Evolutionary conservation across 352 stramenopile species (phyloP).

Genomic region (Globisporangium carolinianum): DNA sequence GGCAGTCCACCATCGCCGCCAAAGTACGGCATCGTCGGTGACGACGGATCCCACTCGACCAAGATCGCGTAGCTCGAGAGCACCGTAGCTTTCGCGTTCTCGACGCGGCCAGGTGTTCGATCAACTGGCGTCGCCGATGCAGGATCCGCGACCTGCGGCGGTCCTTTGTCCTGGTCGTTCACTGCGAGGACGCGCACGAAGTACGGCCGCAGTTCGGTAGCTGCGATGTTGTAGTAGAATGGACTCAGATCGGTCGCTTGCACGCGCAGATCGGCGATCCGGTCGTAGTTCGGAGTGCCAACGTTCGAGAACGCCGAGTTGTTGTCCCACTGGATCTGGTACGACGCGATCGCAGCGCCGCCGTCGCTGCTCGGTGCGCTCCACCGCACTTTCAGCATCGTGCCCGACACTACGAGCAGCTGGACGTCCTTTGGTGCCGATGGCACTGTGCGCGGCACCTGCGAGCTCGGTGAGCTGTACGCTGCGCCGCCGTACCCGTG

Average conservation of each 20-base stretch:
- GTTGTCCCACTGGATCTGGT: slow-evolving; percentile 92
- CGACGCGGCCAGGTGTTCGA: slow-evolving; percentile 64
- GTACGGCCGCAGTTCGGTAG: slow-evolving; percentile 50
- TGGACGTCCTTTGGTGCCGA: slow-evolving; percentile 26
- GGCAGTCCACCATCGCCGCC: slow-evolving; percentile 87
- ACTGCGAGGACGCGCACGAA: slow-evolving; percentile 89
- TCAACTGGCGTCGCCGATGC: slow-evolving; percentile 48
- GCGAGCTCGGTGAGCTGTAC: slow-evolving; percentile 41
- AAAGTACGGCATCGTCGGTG: slow-evolving; percentile 77
- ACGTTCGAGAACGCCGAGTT: slow-evolving; percentile 63
- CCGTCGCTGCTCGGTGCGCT: slow-evolving; percentile 46
- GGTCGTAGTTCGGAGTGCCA: slow-evolving; percentile 59
- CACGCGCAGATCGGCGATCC: slow-evolving; percentile 34
- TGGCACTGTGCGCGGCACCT: slow-evolving; percentile 46
- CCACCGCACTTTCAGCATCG: slow-evolving; percentile 80
- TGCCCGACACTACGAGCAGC: slow-evolving; percentile 54
- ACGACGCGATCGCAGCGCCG: slow-evolving; percentile 75
- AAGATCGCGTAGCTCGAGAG: slow-evolving; percentile 90
- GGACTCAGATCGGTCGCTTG: slow-evolving; percentile 26
- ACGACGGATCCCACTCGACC: slow-evolving; percentile 87
- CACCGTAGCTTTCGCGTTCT: slow-evolving; percentile 55
- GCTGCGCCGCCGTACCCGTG: slow-evolving; percentile 50
- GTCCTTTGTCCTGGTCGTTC: slow-evolving; percentile 87
- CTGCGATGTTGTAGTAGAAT: slow-evolving; percentile 91
- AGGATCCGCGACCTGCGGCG: slow-evolving; percentile 32